Evolutionary conservation across 2,329 filamentous ascomycete species (phyloP).

Genomic region (Shiraia sp.): DNA sequence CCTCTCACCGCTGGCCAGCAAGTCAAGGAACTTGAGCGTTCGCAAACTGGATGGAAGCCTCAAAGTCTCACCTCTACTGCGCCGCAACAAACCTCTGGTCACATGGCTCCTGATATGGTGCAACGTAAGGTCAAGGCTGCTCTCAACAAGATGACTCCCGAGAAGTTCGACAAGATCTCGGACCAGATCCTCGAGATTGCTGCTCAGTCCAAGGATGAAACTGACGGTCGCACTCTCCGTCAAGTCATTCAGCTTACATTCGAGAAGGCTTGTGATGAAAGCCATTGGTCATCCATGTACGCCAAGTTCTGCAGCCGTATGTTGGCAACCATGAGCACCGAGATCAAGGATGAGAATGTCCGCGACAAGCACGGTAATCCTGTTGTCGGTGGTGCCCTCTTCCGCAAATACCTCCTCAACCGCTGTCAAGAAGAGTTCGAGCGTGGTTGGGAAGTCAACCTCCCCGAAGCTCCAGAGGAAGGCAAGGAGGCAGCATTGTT

Average conservation of each 20-base stretch:
- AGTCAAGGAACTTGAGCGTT: constrained; percentile 75
- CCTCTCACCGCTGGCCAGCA: constrained; percentile 84
- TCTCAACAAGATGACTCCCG: constrained; percentile 99
- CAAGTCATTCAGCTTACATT: constrained; percentile 99
- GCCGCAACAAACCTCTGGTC: constrained; percentile 36
- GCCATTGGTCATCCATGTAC: constrained; percentile 98
- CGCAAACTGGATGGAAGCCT: constrained; percentile 87
- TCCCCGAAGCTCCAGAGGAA: constrained; percentile 73
- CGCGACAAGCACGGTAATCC: constrained; percentile 86
- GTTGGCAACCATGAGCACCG: constrained; percentile 80
- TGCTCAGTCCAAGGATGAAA: constrained; percentile 92
- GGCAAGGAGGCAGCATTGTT: constrained; percentile 87
- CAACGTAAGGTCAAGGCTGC: constrained; percentile 98
- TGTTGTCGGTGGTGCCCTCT: constrained; percentile 88
- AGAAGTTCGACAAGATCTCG: constrained; percentile 96
- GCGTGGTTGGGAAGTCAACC: constrained; percentile 90
- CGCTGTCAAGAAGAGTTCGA: constrained; percentile 99
- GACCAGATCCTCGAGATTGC: constrained; percentile 92
- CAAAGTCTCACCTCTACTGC: constrained; percentile 52
- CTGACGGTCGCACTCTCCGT: constrained; percentile 88
- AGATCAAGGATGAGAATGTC: constrained; percentile 94
- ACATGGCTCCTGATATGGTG: constrained; percentile 88
- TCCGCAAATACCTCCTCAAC: constrained; percentile 98
- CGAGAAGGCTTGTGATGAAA: constrained; percentile 97
- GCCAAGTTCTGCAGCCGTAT: constrained; percentile 98